Conservation (phyloP, 371 early-diverging fungal genomes). For the Rhizomucor miehei region DNA sequence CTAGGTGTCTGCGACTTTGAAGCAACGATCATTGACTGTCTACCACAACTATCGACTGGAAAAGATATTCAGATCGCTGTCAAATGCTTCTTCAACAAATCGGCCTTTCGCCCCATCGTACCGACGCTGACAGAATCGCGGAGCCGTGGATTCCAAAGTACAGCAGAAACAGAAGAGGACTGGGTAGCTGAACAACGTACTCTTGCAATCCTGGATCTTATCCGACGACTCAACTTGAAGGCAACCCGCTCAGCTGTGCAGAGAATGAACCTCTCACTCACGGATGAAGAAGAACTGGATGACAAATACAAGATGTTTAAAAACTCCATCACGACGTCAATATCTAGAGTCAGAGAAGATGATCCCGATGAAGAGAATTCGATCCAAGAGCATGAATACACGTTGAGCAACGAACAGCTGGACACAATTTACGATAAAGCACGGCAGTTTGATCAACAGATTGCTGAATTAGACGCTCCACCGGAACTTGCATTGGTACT, state of each 20-base stretch:
- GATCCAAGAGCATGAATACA: slow-evolving; percentile 38
- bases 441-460: slow-evolving; percentile 49
- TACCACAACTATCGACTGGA: slow-evolving; percentile 32
- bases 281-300: slow-evolving; percentile 24
- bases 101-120: slow-evolving; percentile 20
- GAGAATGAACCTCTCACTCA: slow-evolving; percentile 17
- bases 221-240: slow-evolving; percentile 33
- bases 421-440: slow-evolving; percentile 64
- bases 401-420: slow-evolving; percentile 56
- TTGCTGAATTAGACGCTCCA: slow-evolving; percentile 50
- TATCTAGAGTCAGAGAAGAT: slow-evolving; percentile 1
- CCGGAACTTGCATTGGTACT: slow-evolving; percentile 46
- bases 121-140: not conserved
- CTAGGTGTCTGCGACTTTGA: slow-evolving; percentile 43
- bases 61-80: slow-evolving; percentile 49
- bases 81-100: slow-evolving; percentile 34
- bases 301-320: slow-evolving; percentile 10
- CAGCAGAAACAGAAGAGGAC: slow-evolving; percentile 24
- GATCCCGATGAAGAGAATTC: slow-evolving; percentile 7
- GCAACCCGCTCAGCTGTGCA: slow-evolving; percentile 37
- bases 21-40: slow-evolving; percentile 41
- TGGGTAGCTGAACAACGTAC: slow-evolving; percentile 30
- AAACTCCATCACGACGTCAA: slow-evolving; percentile 15
- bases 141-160: slow-evolving; percentile 19
- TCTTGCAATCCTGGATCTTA: slow-evolving; percentile 42